Base-by-base conservation (phyloP, 2,329 filamentous ascomycete genomes). In the Orbilia brochopaga region DNA sequence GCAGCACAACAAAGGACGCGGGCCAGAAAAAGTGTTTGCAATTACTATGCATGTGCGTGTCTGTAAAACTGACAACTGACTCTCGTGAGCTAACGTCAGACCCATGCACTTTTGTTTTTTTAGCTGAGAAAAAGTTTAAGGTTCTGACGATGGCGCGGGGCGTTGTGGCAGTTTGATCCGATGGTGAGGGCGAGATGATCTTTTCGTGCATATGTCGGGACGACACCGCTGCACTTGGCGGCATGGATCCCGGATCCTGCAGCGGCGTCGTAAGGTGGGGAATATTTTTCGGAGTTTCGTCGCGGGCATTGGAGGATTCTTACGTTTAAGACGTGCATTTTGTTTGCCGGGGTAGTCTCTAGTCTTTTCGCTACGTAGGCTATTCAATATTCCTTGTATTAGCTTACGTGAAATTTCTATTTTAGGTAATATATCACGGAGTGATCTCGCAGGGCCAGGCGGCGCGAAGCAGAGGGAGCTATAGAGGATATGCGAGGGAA, bases 121-220 rank as follows among this genome's bases (percentile, higher is more conserved):
- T 42, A 5, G 19, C 11, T n/a, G 19, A 4, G 15, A 46, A 46
- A 21, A 21, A 11, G 50, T n/a, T 30, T 30, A 51, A 51, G 30
- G 24, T 30, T 53, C 24, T 53, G 50, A 53, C 13, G 30, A 23
- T 10, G 8, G 44, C 44, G 44, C 44, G 44, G 44, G 44, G 44
- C 44, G 15, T 10, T 48, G n/a, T 21, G 15, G 17, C 44, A 10
- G 17, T 48, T 48, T 48, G 44, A 48, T 48, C 44, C 44, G 44
- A 21, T 5, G 44, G 13, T 42, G 11, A 42, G 37, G n/a, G 13
- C n/a, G 17, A 21, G 15, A 23, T 48, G 44, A 19, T 48, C n/a
- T 21, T 48, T 48, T 21, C 44, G 17, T 48, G 44, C 44, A 48
- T 48, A 48, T 48, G 44, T 48, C 44, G 44, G 44, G 44, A 19